Conservation (phyloP, 2,329 filamentous ascomycete genomes). For the Xylaria sp. region DNA sequence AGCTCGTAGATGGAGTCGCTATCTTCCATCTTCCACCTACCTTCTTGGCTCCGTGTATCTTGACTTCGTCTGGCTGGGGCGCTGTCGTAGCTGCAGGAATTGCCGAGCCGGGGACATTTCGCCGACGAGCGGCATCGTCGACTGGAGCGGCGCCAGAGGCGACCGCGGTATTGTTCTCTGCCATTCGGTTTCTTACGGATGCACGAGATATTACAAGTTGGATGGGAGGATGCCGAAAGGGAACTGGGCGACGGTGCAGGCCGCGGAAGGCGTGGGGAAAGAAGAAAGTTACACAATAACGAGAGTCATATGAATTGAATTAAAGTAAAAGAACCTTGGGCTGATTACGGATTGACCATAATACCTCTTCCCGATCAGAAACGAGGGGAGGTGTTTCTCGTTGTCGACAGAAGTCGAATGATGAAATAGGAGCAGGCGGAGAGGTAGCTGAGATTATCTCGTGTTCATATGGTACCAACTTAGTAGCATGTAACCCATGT, state of each 20-base stretch:
- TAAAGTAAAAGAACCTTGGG: neutral
- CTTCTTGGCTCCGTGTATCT: constrained; percentile 61
- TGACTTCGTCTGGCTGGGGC: constrained; percentile 62
- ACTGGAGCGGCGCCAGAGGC: constrained; percentile 64
- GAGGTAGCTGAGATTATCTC: constrained; percentile 25
- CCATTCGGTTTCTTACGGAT: constrained; percentile 48
- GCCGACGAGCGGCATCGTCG: constrained; percentile 61
- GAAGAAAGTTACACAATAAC: constrained; percentile 22
- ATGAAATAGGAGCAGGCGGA: constrained; percentile 29
- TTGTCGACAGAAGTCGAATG: constrained; percentile 24
- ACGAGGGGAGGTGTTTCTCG: neutral
- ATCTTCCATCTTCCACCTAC: constrained; percentile 45
- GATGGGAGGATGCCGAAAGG: neutral
- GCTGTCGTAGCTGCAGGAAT: constrained; percentile 43
- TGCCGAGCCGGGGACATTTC: constrained; percentile 55
- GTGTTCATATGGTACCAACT: neutral
- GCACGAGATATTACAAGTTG: neutral
- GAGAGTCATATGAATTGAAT: constrained; percentile 27
- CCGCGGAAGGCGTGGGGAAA: constrained; percentile 3
- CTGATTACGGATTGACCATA: constrained; percentile 21
- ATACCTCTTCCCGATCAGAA: constrained; percentile 8
- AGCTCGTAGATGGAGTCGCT: neutral
- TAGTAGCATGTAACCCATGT: too few species aligned
- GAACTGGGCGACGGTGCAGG: neutral
- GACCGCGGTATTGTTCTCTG: constrained; percentile 59